A percentile compares a stretch with the other conserved stretches of the same genome.
Conservation (phyloP, 129 eudicot genomes). For the Ambrosia artemisiifolia region DNA sequence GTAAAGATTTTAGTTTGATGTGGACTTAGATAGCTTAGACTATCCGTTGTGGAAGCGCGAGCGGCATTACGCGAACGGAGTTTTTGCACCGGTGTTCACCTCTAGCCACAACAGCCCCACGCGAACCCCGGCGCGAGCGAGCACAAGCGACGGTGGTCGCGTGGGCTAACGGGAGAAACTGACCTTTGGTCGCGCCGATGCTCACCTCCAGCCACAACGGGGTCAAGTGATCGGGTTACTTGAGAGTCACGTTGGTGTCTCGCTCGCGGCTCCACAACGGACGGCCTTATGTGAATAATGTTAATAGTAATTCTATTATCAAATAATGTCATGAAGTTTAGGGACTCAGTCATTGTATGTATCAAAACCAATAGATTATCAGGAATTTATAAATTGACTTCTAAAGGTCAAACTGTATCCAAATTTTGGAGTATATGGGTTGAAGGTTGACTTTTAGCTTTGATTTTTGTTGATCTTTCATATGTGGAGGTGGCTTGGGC, state of each 20-base stretch:
- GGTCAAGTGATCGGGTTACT: too few species aligned
- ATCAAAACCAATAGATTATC: neutral
- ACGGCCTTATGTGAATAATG: neutral
- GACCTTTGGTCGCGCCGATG: too few species aligned
- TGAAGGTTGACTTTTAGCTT: neutral
- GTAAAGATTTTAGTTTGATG: neutral
- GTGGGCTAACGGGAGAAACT: too few species aligned
- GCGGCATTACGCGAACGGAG: too few species aligned
- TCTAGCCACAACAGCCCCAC: too few species aligned
- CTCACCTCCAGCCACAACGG: too few species aligned
- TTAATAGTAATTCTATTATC: neutral
- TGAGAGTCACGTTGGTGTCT: too few species aligned
- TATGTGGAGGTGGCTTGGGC: constrained; percentile 73
- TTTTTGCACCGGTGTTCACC: too few species aligned
- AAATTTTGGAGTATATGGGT: neutral
- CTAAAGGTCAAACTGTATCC: neutral
- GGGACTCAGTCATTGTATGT: neutral
- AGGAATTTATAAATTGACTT: constrained; percentile 7
- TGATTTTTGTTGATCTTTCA: neutral
- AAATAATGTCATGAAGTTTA: neutral
- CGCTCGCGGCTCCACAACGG: too few species aligned
- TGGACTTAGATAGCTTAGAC: neutral
- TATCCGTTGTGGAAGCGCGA: too few species aligned
- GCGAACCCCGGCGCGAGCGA: too few species aligned
- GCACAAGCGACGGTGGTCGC: too few species aligned